These are phyloP conservation scores for Vicia faba DNA, from an alignment of 306 rosid species.

Conservation along the genomic window DNA sequence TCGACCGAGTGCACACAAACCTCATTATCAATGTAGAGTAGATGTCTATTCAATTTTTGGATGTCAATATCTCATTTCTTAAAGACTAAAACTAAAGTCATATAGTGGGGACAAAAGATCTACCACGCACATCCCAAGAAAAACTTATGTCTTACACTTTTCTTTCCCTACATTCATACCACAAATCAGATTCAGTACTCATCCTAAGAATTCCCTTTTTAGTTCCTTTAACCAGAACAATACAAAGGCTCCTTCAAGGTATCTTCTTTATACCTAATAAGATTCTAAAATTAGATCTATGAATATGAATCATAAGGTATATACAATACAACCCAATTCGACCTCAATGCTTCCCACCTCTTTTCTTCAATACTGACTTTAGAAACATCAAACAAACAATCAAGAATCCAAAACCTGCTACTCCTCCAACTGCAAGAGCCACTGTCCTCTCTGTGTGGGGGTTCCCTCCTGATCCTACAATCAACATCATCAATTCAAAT, in stretches of 20 bases:
- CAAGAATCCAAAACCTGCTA: slow-evolving; percentile 78
- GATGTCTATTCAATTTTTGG: no score
- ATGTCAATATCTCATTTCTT: slow-evolving; percentile 1
- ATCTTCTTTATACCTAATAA: slow-evolving; percentile 39
- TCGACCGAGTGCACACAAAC: no score
- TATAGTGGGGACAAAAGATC: slow-evolving; percentile 40
- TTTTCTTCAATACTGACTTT: slow-evolving; percentile 59
- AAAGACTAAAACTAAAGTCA: slow-evolving; percentile 28
- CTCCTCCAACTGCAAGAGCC: slow-evolving; percentile 89
- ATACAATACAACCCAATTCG: slow-evolving; percentile 32
- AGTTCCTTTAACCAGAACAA: slow-evolving; percentile 39
- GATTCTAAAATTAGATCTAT: slow-evolving; percentile 35
- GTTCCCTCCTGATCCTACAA: slow-evolving; percentile 42
- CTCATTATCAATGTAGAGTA: background rate
- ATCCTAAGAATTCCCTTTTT: slow-evolving; percentile 13
- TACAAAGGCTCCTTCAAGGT: slow-evolving; percentile 39
- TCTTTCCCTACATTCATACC: slow-evolving; percentile 34
- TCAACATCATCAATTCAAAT: slow-evolving; percentile 9
- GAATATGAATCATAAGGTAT: slow-evolving; percentile 38
- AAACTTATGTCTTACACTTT: slow-evolving; percentile 32
- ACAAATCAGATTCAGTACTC: slow-evolving; percentile 30
- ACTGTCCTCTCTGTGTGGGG: slow-evolving; percentile 63
- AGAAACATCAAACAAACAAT: slow-evolving; percentile 66
- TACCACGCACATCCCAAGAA: slow-evolving; percentile 30
- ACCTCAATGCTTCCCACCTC: slow-evolving; percentile 50